Evolutionary conservation across 352 stramenopile genomes (phyloP), one percentile per base, ranked within the genome.

Genomic region (Pythium sukuiense): DNA sequence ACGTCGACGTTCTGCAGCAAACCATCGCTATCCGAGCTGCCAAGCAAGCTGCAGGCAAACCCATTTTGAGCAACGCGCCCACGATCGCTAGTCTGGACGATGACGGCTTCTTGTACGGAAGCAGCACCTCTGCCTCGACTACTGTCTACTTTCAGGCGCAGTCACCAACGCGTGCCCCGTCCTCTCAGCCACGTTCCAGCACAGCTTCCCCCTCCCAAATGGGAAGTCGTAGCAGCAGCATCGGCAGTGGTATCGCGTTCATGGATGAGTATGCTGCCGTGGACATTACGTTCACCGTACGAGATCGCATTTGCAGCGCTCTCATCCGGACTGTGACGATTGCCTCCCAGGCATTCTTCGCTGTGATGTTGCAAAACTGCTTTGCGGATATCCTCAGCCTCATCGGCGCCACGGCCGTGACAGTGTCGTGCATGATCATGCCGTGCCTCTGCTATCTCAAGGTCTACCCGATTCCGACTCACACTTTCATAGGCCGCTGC

Each of bases 341-440:
- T 43, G 74, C 69, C 35, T 67, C 67, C 0, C 81, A 88, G 59
- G 73, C 78, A 6, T 77, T 87, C 37, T 68, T 90, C 0, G 83
- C 81, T 0, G 68, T 87, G n/a, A 83, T 89, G 72, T 72, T 92
- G 33, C 81, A 90, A 59, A 71, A 75, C n/a, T 92, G 80, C n/a
- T 90, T 90, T 59, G 72, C 64, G 16, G 80, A 90, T 46, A 85
- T 90, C 54, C 60, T 89, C 50, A 88, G 80, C 48, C 74, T 90
- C 24, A 90, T 92, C 39, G 81, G 80, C 3, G 72, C 81, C 12
- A 92, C 81, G 13, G 74, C 81, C 3, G 74, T 92, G 56, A 86
- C 83, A 0, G 39, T 87, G 7, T 89, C 80, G 49, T 92, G 81
- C 55, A 88, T 90, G 81, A 77, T 90, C 69, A 92, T 92, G 83